phyloP scores from a whole-genome alignment of 169 alveolate species.

The Cryptosporidium ubiquitum region DNA sequence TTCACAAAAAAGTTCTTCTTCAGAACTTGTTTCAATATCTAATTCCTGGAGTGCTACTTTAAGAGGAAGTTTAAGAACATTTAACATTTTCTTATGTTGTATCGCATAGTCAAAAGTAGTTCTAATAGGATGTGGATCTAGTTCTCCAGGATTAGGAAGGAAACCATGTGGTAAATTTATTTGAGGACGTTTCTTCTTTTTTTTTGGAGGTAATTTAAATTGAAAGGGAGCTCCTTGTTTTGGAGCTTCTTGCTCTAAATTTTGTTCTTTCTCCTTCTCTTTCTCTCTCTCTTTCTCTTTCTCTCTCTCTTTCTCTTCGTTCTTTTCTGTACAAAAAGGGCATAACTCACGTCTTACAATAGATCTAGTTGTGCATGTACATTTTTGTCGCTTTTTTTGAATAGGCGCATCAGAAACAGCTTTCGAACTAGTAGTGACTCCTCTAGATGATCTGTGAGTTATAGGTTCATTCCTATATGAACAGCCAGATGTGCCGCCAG shows the following conservation, averaged over 20 bases:
- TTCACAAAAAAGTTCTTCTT: background rate
- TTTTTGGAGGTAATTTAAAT: background rate
- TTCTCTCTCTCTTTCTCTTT: too few relatives aligned
- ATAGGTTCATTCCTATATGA: background rate
- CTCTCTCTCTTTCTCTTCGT: too few relatives aligned
- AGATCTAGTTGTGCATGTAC: too few relatives aligned
- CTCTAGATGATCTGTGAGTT: too few relatives aligned
- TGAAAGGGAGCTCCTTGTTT: background rate
- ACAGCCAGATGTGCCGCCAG: too few relatives aligned
- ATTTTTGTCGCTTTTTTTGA: background rate
- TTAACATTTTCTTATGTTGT: background rate
- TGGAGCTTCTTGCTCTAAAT: background rate
- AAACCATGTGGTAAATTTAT: background rate
- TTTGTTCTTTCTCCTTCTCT: background rate
- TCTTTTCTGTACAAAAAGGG: too few relatives aligned
- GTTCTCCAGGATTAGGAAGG: constrained; percentile 2
- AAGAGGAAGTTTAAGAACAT: background rate
- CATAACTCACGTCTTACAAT: too few relatives aligned
- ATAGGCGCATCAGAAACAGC: too few relatives aligned
- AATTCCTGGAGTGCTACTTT: background rate
- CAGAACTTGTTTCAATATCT: background rate
- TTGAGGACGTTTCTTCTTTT: background rate
- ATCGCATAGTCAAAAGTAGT: background rate
- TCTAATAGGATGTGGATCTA: background rate
- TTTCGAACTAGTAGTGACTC: too few relatives aligned